Evolutionary conservation across 2,329 filamentous ascomycete species (phyloP).

Genomic region (Paecilomyces niveus): DNA sequence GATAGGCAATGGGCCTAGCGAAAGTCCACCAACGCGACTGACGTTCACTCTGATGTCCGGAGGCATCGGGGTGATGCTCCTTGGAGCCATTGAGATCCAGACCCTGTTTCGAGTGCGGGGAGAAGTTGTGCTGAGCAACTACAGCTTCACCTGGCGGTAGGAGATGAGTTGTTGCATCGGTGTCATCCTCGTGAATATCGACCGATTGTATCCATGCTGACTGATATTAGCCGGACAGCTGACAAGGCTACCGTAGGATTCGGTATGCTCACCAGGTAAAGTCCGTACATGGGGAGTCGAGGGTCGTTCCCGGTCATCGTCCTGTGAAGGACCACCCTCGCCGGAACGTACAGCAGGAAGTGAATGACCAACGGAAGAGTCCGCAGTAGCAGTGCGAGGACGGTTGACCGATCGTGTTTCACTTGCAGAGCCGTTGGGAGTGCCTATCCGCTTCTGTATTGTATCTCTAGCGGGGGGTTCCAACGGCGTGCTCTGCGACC

Average conservation of each 20-base stretch:
- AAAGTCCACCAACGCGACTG: conserved; percentile 44
- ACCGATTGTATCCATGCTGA: conserved; percentile 40
- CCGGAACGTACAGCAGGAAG: conserved; percentile 12
- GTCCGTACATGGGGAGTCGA: conserved; percentile 19
- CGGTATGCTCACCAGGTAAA: conserved; percentile 27
- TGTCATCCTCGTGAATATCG: conserved; percentile 28
- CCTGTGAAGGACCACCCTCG: not conserved
- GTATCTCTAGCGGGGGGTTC: conserved; percentile 11
- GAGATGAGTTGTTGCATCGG: conserved; percentile 26
- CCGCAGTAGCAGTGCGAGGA: conserved; percentile 13
- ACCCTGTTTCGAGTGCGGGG: conserved; percentile 25
- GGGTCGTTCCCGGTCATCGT: not conserved
- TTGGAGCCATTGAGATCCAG: conserved; percentile 9
- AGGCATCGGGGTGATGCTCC: conserved; percentile 5
- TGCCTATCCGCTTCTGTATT: conserved; percentile 6
- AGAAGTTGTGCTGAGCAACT: conserved; percentile 41
- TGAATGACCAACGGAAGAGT: conserved; percentile 12
- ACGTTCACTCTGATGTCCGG: conserved; percentile 11
- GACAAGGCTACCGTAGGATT: not conserved
- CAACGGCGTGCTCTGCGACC: conserved; percentile 3
- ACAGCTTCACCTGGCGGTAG: conserved; percentile 34
- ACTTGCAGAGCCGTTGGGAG: conserved; percentile 8
- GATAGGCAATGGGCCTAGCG: conserved; percentile 35
- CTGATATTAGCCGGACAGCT: not conserved
- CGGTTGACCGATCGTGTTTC: conserved; percentile 13